phyloP scores from a whole-genome alignment of 2,329 filamentous ascomycete genomes.

The Cercospora brassicicola region DNA sequence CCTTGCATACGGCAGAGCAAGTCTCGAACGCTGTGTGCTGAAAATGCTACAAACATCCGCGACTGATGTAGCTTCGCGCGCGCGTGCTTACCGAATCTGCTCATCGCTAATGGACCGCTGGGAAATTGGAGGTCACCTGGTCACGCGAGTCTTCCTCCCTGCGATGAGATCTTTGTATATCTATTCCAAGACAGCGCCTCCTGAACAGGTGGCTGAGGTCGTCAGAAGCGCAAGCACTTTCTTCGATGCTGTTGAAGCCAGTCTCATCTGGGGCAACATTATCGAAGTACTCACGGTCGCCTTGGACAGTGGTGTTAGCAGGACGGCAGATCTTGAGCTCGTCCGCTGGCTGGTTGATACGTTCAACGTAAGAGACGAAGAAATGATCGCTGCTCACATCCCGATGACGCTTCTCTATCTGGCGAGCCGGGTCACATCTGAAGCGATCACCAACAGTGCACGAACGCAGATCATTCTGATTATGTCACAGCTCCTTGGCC shows the following conservation, averaged over 20 bases:
- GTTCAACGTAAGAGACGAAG: conserved; percentile 93
- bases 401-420: conserved; percentile 63
- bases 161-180: conserved; percentile 75
- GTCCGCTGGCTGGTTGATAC: conserved; percentile 79
- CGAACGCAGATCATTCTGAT: conserved; percentile 8
- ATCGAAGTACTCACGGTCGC: conserved; percentile 26
- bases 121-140: conserved; percentile 90
- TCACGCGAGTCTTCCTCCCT: conserved; percentile 84
- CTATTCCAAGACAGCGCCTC: conserved; percentile 68
- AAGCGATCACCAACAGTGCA: background rate
- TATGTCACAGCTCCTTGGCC: conserved; percentile 18
- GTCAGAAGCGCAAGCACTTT: conserved; percentile 91
- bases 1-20: conserved; percentile 71
- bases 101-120: conserved; percentile 96
- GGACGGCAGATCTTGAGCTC: conserved; percentile 61
- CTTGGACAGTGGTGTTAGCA: conserved; percentile 8
- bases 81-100: conserved; percentile 85
- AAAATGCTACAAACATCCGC: conserved; percentile 67
- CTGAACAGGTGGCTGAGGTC: conserved; percentile 77
- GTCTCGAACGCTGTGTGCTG: conserved; percentile 72
- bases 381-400: conserved; percentile 86
- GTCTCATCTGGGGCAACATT: conserved; percentile 69
- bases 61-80: conserved; percentile 64
- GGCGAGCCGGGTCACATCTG: conserved; percentile 20
- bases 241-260: conserved; percentile 95